These are phyloP conservation scores for Leptographium flavum DNA, from an alignment of 2,329 filamentous ascomycete species.

Conservation along the genomic window DNA sequence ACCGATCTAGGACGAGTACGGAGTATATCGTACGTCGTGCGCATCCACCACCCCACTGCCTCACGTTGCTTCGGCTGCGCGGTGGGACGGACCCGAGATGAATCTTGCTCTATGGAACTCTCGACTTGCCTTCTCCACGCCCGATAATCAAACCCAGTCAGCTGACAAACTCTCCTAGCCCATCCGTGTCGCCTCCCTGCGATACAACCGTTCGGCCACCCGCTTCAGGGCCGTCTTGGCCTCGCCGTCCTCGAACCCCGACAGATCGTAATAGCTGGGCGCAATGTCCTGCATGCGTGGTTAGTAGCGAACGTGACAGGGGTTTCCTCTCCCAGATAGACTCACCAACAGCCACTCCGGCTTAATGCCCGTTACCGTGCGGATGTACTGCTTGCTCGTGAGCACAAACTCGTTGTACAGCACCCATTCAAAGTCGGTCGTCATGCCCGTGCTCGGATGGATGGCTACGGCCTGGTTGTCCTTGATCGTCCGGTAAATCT, in stretches of 20 bases:
- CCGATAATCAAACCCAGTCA: no score
- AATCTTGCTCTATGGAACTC: no score
- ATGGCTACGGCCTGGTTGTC: conserved; percentile 89
- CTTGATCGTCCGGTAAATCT: conserved; percentile 91
- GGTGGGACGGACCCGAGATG: no score
- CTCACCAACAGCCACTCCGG: conserved; percentile 87
- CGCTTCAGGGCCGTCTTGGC: conserved; percentile 54
- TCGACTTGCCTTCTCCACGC: no score
- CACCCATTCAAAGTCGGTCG: conserved; percentile 87
- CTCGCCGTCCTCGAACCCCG: conserved; percentile 72
- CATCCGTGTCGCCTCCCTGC: conserved; percentile 46
- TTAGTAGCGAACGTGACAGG: conserved; percentile 13
- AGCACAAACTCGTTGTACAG: conserved; percentile 97
- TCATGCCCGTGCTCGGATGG: conserved; percentile 83
- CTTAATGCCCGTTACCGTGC: conserved; percentile 80
- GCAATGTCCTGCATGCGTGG: conserved; percentile 63
- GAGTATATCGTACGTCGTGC: neutral
- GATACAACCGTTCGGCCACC: conserved; percentile 43
- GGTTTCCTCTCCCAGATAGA: no score
- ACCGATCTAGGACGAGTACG: neutral
- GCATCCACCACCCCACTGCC: no score
- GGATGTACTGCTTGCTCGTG: conserved; percentile 95
- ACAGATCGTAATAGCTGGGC: conserved; percentile 79
- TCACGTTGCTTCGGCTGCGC: no score
- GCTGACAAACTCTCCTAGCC: no score